Base-by-base conservation (phyloP, 306 rosid genomes). In the Chamaecrista fasciculata region DNA sequence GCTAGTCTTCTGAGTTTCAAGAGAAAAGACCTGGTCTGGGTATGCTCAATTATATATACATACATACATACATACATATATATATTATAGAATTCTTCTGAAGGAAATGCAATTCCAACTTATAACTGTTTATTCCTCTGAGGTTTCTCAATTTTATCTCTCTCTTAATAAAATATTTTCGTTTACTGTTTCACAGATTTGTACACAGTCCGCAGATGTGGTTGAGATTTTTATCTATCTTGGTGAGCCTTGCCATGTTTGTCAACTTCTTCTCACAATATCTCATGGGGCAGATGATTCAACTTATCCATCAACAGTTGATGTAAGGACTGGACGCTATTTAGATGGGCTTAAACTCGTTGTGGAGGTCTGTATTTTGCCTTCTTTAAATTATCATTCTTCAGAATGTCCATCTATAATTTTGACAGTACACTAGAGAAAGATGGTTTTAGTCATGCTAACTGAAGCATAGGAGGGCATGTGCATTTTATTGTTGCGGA, bases 191-290 rank as follows among this genome's bases (percentile, higher is more conserved):
- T 73, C 77, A 76, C 96, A 95, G 99, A 87, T 91, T 83, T 95
- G 87, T 75, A 89, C 92, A 34, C 90, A 89, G 87, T 85, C 86
- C 59, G 94, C 95, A 11, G 99, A 95, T 63, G 96, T 87, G 67
- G 83, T 95, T 73, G 97, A 95, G 67, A 80, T 95, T 72, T 91
- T 89, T 82, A 89, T 95, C 76, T 91, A 87, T 87, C 95, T 95
- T 56, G 94, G 88, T 48, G 96, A 91, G 86, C 99, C 99, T 73
- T 89, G 99, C 82, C 96, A 91, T 87, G 95, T 86, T 73, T 91
- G 97, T 78, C 97, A 95, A 84, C 92, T 95, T 83, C 99, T 95
- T 91, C 99, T 95, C 89, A 95, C 96, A 61, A 84, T 95, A 86
- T 84, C 95, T 81, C 99, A 95, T 72, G 96, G 97, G 64, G 95